Base-by-base conservation (phyloP, 108 stramenopile species). In the Cyclotella atomus region DNA sequence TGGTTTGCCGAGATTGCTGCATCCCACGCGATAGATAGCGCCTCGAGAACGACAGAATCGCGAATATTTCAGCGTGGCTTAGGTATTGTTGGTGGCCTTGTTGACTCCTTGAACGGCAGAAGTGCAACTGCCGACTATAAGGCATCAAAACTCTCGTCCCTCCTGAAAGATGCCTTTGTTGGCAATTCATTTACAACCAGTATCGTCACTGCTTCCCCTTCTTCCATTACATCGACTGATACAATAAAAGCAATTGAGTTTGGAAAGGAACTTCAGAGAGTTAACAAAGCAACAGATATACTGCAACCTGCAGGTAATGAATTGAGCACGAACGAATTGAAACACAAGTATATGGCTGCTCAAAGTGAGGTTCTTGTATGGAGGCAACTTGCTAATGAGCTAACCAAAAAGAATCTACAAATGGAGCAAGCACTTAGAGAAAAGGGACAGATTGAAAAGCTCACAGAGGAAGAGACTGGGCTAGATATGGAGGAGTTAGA, bases 161-260 rank as follows among this genome's bases (percentile, higher is more conserved):
- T 68, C 20, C 52, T 68, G 36, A 52, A 41, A 54, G 52, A 68
- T 68, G 67, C 53, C 24, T 53, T 68, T 34, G 53, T 34, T 50
- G 67, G 67, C 38, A 54, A 68, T 44, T 62, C 41, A 7, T 62
- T 44, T 28, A 68, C 67, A 25, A 68, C 53, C 8, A 54, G 34
- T 21, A 16, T 68, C 19, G 24, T 68, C 27, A 53, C 33, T 68
- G 52, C 67, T 10, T 68, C 67, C 54, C 67, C 67, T 7, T 68
- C 52, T 20, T 36, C 36, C 12, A 30, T 36, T 53, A 54, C 50
- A 55, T 36, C 36, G 8, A 15, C 53, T 19, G 67, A 68, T 0
- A 68, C 67, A 15, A 21, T 54, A 21, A 54, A 41, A 15, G 67
- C 52, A 12, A 53, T 68, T 54, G 53, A 68, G 20, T 54, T 68